Conservation (phyloP, 768 basidiomycete genomes). For the Leccinellum rugosiceps region DNA sequence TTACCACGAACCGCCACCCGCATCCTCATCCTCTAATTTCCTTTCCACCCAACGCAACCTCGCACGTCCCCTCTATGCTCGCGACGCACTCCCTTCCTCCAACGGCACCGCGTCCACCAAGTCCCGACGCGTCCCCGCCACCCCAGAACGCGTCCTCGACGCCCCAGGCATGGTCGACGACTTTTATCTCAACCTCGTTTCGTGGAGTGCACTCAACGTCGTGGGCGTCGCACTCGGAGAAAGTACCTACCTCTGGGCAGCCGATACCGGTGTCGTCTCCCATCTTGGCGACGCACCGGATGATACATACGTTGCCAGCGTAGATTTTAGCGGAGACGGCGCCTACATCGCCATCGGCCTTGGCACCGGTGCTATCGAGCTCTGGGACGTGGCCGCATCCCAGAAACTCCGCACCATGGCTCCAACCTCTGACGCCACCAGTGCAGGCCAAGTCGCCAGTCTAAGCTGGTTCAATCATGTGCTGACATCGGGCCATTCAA, state of each 20-base stretch:
- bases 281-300: slow-evolving; percentile 74
- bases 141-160: slow-evolving; percentile 91
- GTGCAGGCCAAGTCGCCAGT: slow-evolving; percentile 67
- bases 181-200: slow-evolving; percentile 92
- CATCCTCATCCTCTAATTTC: slow-evolving; percentile 71
- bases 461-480: slow-evolving; percentile 88
- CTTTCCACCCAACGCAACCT: slow-evolving; percentile 76
- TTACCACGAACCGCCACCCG: slow-evolving; percentile 83
- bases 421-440: slow-evolving; percentile 21
- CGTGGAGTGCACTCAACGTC: slow-evolving; percentile 84
- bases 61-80: slow-evolving; percentile 71
- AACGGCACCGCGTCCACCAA: slow-evolving; percentile 64
- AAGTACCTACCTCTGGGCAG: slow-evolving; percentile 90
- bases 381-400: slow-evolving; percentile 87
- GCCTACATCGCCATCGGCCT: slow-evolving; percentile 79
- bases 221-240: slow-evolving; percentile 89
- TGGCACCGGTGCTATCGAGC: slow-evolving; percentile 81
- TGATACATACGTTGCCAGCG: slow-evolving; percentile 69
- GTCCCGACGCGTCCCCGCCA: slow-evolving; percentile 78
- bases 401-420: slow-evolving; percentile 90
- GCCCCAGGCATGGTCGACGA: slow-evolving; percentile 93
- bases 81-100: slow-evolving; percentile 61
- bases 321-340: slow-evolving; percentile 79
- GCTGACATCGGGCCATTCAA: slow-evolving; percentile 83
- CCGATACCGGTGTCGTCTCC: slow-evolving; percentile 82